phyloP scores from a whole-genome alignment of 495 filamentous ascomycete species.

The Cladorrhinum samala region DNA sequence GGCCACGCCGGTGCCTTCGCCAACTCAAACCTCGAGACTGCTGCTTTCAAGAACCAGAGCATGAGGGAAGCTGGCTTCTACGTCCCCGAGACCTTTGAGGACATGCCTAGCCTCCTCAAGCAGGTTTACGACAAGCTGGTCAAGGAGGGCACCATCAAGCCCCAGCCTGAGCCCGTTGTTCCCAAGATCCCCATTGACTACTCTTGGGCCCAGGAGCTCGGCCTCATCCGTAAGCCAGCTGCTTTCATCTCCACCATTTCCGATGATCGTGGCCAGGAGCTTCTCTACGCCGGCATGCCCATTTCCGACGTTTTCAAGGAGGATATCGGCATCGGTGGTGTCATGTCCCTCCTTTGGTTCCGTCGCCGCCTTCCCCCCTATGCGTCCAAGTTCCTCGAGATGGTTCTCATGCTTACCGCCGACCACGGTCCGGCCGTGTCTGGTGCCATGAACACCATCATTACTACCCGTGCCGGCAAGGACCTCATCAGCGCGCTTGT shows the following conservation, averaged over 20 bases:
- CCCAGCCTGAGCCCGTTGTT: conserved; percentile 79
- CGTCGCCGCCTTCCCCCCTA: conserved; percentile 93
- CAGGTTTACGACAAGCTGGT: conserved; percentile 81
- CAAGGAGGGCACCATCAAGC: conserved; percentile 73
- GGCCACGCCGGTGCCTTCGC: conserved; percentile 97
- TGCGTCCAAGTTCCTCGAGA: conserved; percentile 98
- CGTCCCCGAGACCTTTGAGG: conserved; percentile 93
- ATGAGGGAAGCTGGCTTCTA: conserved; percentile 93
- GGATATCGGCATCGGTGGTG: conserved; percentile 97
- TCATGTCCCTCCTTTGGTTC: conserved; percentile 99
- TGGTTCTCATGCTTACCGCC: conserved; percentile 99
- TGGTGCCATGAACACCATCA: conserved; percentile 99
- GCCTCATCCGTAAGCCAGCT: conserved; percentile 98
- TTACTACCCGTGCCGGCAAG: conserved; percentile 97
- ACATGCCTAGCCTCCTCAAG: conserved; percentile 70
- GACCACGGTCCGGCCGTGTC: conserved; percentile 98
- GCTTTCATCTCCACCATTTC: conserved; percentile 99
- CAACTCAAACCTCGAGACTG: conserved; percentile 98
- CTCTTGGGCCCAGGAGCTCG: conserved; percentile 98
- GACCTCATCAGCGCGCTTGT: conserved; percentile 94
- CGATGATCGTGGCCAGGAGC: conserved; percentile 98
- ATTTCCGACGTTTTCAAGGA: conserved; percentile 99
- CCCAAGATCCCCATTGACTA: conserved; percentile 99
- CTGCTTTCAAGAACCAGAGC: conserved; percentile 87
- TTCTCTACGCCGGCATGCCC: conserved; percentile 97